These are phyloP conservation scores for Corchorus olitorius DNA, from an alignment of 345 rosid species.

Conservation along the genomic window DNA sequence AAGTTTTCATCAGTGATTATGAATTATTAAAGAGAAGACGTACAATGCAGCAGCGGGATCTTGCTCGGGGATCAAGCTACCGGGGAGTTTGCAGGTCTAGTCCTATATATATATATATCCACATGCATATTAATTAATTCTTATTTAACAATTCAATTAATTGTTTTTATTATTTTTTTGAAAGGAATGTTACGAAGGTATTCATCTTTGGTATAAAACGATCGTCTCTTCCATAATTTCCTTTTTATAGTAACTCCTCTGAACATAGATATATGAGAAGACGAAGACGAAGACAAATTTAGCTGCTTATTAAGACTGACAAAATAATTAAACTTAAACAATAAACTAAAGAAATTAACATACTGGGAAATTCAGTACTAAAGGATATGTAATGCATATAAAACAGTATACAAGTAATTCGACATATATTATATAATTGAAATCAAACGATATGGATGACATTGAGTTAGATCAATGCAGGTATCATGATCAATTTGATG, in stretches of 20 bases:
- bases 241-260: no score
- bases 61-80: conserved; percentile 5
- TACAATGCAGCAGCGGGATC: background rate
- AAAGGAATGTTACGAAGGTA: no score
- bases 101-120: background rate
- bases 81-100: conserved; percentile 18
- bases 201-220: no score
- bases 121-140: background rate
- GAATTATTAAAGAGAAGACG: background rate
- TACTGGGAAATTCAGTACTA: no score
- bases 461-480: background rate
- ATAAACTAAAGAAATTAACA: no score
- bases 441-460: background rate
- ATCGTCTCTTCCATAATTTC: no score
- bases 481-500: conserved; percentile 9
- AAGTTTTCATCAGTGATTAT: background rate
- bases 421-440: background rate
- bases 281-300: no score
- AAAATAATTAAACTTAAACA: no score
- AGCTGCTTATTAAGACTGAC: no score
- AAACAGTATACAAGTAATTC: background rate
- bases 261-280: no score
- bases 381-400: background rate
- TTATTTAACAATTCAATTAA: no score
- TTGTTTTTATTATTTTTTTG: no score